Evolutionary conservation across 1,284 basidiomycete genomes (phyloP), one percentile per base, ranked within the genome.

Genomic region (Tylopilus sp.): DNA sequence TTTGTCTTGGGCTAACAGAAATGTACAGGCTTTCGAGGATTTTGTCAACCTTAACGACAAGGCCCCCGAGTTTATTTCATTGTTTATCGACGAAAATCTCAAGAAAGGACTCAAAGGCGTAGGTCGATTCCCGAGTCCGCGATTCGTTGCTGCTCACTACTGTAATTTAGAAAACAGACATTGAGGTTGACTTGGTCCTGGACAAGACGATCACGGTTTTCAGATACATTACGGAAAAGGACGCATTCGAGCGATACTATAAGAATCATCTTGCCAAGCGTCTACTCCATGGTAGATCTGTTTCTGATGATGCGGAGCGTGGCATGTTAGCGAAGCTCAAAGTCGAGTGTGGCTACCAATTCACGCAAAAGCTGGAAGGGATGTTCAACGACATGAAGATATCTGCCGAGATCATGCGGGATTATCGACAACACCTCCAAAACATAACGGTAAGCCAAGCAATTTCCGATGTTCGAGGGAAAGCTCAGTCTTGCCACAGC

Each of bases 371-470:
- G 67, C 75, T 99, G 57, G 96, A 99, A 68, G 96, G 97, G 47
- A 99, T 99, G 97, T 96, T 99, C 77, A 84, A 95, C 59, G 97
- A 99, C 66, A 96, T 99, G 84, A 92, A 86, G 61, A 70, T 97
- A 33, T 96, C 92, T 16, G 73, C 76, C 23, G 97, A 99, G 49
- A 86, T 84, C 8, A 92, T 89, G 75, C 75, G 79, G 44, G 80
- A 79, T 5, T 99, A 93, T 68, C 78, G 78, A 46, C 74, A 73
- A 19, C 74, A 86, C 59, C 62, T 87, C 23, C 70, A 73, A 35
- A 79, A 77, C 51, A 75, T 74, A 13, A 73, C 72, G 42, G 86
- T 87, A 59, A 48, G 77, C 21, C 31, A 45, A 43, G 40, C 12
- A 30, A 15, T 36, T 46, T 25, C 23, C 6, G 8, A 26, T 33